Evolutionary conservation across 192 early-diverging fungal species (phyloP).

Genomic region (Backusella westeae): DNA sequence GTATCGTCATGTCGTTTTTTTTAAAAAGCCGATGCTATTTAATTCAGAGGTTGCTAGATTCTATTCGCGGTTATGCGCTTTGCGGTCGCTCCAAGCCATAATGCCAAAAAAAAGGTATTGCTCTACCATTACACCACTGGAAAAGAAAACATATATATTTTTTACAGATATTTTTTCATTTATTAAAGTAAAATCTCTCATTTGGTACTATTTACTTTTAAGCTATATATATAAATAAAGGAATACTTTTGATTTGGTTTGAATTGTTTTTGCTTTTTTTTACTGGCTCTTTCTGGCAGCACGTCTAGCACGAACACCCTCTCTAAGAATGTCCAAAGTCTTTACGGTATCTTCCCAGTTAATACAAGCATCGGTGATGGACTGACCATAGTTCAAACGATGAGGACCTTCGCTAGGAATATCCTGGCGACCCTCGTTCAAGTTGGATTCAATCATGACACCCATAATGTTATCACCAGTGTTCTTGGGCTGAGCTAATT

Average conservation of each 20-base stretch:
- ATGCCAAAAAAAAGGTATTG: no score
- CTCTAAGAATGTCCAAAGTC: conserved; percentile 69
- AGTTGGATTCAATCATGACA: conserved; percentile 95
- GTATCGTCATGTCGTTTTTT: no score
- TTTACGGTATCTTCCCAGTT: conserved; percentile 87
- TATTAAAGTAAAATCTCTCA: background rate
- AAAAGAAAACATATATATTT: no score
- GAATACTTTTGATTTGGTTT: background rate
- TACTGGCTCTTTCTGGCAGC: conserved; percentile 5
- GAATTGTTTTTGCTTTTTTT: background rate
- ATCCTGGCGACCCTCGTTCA: conserved; percentile 73
- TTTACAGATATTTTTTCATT: background rate
- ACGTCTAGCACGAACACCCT: conserved; percentile 72
- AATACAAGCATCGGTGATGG: conserved; percentile 93
- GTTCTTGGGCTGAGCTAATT: conserved; percentile 59
- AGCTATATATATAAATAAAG: background rate
- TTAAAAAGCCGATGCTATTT: no score
- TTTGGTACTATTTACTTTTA: background rate
- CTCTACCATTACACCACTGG: no score
- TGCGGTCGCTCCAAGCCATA: no score
- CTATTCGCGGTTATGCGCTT: no score
- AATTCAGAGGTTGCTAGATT: no score
- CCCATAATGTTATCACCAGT: conserved; percentile 78
- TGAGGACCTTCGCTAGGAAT: conserved; percentile 74
- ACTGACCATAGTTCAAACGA: conserved; percentile 81